A percentile compares a stretch with the other conserved stretches of the same genome.
phyloP scores from a whole-genome alignment of 164 flowering plant species.

The Echeveria elegans region DNA sequence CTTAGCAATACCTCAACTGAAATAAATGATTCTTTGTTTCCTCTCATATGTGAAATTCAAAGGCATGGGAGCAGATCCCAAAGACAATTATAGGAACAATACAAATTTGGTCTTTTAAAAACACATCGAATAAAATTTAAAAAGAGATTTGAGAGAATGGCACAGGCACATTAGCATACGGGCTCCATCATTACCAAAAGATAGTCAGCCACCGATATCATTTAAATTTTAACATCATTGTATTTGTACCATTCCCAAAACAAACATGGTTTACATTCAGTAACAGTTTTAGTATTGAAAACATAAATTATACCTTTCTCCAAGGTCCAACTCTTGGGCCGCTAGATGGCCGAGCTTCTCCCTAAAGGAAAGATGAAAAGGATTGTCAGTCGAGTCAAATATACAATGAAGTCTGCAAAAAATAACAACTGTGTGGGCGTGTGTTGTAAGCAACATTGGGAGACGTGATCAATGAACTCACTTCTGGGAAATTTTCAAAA shows the following conservation, averaged over 20 bases:
- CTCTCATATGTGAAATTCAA: background rate
- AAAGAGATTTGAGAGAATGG: too few relatives aligned
- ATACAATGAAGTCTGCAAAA: background rate
- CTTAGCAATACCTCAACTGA: background rate
- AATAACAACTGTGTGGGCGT: background rate
- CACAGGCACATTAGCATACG: too few relatives aligned
- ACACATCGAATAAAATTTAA: too few relatives aligned
- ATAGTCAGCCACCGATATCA: background rate
- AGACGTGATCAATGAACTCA: conserved; percentile 22
- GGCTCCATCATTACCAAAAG: background rate
- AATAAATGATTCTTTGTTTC: background rate
- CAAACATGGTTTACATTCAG: background rate
- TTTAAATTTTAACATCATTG: background rate
- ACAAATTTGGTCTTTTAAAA: too few relatives aligned
- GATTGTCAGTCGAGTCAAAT: conserved; percentile 6
- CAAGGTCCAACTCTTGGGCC: conserved; percentile 77
- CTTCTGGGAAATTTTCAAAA: conserved; percentile 70
- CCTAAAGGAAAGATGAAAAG: conserved; percentile 22
- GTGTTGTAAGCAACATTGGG: background rate
- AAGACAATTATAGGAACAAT: too few relatives aligned
- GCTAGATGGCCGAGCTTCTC: conserved; percentile 44
- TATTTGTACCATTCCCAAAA: background rate
- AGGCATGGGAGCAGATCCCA: background rate
- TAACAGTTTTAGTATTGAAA: background rate
- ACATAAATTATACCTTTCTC: conserved; percentile 59